These are phyloP conservation scores for Malassezia obtusa DNA, from an alignment of 1,284 basidiomycete genomes.

Conservation along the genomic window DNA sequence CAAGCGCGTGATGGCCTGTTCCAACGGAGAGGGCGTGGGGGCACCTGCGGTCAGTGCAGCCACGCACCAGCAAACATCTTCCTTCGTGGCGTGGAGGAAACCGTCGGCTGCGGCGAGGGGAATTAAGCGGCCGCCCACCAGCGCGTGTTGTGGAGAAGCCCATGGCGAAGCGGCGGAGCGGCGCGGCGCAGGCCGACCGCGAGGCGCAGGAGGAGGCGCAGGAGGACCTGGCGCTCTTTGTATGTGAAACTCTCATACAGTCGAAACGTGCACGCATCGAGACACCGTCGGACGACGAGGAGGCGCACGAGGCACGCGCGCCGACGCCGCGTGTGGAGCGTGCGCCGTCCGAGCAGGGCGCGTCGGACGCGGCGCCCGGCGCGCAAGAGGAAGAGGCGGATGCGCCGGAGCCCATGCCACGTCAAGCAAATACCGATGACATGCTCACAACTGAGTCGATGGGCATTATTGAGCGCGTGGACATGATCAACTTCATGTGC, in stretches of 20 bases:
- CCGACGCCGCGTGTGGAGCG: too few species aligned
- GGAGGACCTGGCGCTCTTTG: slow-evolving; percentile 11
- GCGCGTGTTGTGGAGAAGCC: not conserved
- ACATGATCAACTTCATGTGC: slow-evolving; percentile 93
- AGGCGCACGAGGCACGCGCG: not conserved
- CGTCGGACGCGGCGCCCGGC: not conserved
- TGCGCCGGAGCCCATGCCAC: not conserved
- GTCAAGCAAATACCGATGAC: not conserved
- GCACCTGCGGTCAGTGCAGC: slow-evolving; percentile 10
- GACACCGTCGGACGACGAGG: not conserved
- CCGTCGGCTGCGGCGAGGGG: not conserved
- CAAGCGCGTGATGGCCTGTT: slow-evolving; percentile 12
- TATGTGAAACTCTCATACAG: slow-evolving; percentile 8
- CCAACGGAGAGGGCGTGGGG: slow-evolving; percentile 13
- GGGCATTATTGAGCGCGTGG: slow-evolving; percentile 75
- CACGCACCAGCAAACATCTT: slow-evolving; percentile 16
- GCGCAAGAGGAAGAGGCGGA: not conserved
- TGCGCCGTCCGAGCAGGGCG: too few species aligned
- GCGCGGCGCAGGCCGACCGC: not conserved
- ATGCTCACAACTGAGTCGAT: slow-evolving; percentile 8
- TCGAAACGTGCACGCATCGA: slow-evolving; percentile 13
- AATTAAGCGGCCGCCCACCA: not conserved
- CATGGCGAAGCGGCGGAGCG: slow-evolving; percentile 1
- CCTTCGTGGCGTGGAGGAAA: not conserved
- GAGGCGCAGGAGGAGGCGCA: slow-evolving; percentile 1